Conservation (phyloP, 805 yeast genomes). For the Hanseniaspora valbyensis region DNA sequence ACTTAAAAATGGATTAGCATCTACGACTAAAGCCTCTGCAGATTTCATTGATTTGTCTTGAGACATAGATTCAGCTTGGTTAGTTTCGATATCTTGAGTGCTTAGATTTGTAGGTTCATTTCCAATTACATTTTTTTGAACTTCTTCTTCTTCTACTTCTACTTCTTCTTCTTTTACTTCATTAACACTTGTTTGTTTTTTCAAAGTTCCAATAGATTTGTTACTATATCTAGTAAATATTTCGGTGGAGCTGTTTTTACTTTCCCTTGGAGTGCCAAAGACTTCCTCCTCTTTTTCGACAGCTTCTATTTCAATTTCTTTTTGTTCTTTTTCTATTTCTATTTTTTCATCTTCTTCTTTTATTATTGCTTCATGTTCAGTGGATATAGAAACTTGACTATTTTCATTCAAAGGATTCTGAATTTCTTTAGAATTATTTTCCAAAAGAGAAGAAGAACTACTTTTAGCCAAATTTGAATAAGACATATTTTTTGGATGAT, state of each 20-base stretch:
- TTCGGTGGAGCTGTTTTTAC: not conserved
- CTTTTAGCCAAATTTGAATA: not conserved
- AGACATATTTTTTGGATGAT: not conserved
- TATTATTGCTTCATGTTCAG: too few species aligned
- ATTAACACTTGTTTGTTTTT: not conserved
- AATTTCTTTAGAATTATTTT: too few species aligned
- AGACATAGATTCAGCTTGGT: not conserved
- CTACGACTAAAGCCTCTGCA: not conserved
- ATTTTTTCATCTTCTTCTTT: not conserved
- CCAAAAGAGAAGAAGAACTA: not conserved
- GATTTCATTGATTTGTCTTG: not conserved
- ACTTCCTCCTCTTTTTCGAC: not conserved
- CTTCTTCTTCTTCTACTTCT: not conserved
- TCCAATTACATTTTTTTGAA: not conserved
- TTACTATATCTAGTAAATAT: not conserved
- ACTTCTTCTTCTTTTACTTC: not conserved
- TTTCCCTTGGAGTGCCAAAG: not conserved
- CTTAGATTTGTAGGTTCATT: too few species aligned
- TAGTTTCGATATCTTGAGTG: not conserved
- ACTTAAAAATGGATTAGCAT: constrained; percentile 7
- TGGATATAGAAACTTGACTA: too few species aligned
- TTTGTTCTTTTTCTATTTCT: not conserved
- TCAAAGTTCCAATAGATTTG: not conserved
- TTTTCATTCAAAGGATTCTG: too few species aligned
- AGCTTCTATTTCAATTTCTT: not conserved